A percentile compares a stretch with the other conserved stretches of the same genome.
Evolutionary conservation across 805 yeast species (phyloP).

Genomic region (Saccharomycopsis sp.): DNA sequence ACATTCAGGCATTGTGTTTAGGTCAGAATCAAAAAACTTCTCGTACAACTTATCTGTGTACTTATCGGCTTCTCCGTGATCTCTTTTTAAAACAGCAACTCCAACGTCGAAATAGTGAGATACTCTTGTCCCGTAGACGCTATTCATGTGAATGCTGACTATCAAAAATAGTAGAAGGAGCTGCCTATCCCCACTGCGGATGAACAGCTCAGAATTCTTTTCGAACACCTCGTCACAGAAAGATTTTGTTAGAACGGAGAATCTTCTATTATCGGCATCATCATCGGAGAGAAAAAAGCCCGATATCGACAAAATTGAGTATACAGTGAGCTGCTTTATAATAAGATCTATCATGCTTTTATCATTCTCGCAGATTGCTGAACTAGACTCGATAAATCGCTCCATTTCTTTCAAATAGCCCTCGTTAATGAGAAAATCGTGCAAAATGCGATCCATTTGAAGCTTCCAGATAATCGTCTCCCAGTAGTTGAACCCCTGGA

Average conservation of each 20-base stretch:
- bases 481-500: not conserved
- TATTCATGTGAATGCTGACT: not conserved
- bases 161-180: not conserved
- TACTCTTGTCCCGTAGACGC: not conserved
- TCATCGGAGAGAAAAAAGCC: not conserved
- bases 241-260: not conserved
- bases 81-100: not conserved
- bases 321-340: not conserved
- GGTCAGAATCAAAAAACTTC: constrained; percentile 3
- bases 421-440: constrained; percentile 2
- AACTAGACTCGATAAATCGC: not conserved
- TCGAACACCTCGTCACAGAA: not conserved
- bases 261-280: not conserved
- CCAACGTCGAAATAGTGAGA: not conserved
- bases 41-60: constrained; percentile 1
- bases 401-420: not conserved
- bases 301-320: not conserved
- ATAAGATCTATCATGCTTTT: not conserved
- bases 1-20: not conserved
- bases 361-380: not conserved
- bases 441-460: not conserved
- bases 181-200: not conserved
- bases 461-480: constrained; percentile 1
- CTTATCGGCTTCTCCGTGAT: not conserved
- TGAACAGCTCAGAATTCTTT: not conserved